A percentile compares a stretch with the other conserved stretches of the same genome.
Conservation (phyloP, 768 basidiomycete species). For the Lentinus brumalis region DNA sequence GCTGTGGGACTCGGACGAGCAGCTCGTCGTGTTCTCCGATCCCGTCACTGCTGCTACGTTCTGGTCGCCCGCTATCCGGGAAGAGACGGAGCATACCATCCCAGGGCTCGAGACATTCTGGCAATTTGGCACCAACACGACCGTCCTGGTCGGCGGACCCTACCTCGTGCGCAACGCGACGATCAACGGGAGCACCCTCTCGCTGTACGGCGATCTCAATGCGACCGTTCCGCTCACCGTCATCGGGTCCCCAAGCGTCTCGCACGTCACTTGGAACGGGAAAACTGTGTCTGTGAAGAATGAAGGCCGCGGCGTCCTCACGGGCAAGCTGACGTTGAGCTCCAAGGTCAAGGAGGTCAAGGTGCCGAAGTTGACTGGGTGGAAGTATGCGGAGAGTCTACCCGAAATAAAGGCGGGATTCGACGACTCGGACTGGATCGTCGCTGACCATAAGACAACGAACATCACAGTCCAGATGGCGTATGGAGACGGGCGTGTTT, state of each 20-base stretch:
- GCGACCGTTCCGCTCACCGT: conserved; percentile 59
- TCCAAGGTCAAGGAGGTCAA: conserved; percentile 34
- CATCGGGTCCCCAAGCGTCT: conserved; percentile 57
- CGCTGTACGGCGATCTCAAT: conserved; percentile 70
- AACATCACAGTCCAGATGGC: conserved; percentile 69
- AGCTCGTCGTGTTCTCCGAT: conserved; percentile 72
- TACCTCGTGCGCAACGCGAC: conserved; percentile 47
- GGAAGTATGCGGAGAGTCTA: conserved; percentile 76
- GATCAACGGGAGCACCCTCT: conserved; percentile 38
- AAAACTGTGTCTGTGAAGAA: conserved; percentile 31
- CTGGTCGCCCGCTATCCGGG: conserved; percentile 67
- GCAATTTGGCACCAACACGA: conserved; percentile 71
- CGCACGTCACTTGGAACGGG: conserved; percentile 75
- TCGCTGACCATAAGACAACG: conserved; percentile 70
- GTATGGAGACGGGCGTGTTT: conserved; percentile 64
- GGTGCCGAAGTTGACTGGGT: conserved; percentile 55
- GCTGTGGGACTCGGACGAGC: conserved; percentile 64
- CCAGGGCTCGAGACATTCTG: conserved; percentile 53
- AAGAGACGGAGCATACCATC: conserved; percentile 33
- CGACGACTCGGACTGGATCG: conserved; percentile 64
- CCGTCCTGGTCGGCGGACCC: conserved; percentile 55
- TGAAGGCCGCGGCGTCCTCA: conserved; percentile 49
- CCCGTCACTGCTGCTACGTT: conserved; percentile 67
- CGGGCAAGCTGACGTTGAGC: conserved; percentile 44
- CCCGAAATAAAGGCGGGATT: conserved; percentile 67